Evolutionary conservation across 306 rosid genomes (phyloP).

Genomic region (Castanea crenata): DNA sequence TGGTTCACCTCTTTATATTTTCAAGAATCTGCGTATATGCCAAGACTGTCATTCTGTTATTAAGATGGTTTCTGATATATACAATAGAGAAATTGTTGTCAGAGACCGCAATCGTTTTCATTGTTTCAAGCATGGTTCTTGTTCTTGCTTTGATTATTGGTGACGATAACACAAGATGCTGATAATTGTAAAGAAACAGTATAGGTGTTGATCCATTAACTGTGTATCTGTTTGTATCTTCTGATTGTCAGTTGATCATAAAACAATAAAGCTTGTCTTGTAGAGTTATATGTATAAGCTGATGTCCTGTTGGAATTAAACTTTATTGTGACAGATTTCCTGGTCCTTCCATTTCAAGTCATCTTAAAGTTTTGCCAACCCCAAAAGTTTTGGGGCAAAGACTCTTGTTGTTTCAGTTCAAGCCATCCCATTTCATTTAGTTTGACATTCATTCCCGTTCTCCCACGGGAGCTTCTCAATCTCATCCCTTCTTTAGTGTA

Average conservation of each 20-base stretch:
- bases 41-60: constrained; percentile 74
- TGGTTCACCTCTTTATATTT: constrained; percentile 53
- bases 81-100: constrained; percentile 59
- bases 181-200: background rate
- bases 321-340: background rate
- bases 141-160: constrained; percentile 81
- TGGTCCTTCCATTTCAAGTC: background rate
- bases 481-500: background rate
- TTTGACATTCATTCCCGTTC: background rate
- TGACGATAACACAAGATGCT: constrained; percentile 23
- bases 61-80: constrained; percentile 55
- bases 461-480: no score
- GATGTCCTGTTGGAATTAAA: background rate
- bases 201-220: background rate
- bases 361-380: background rate
- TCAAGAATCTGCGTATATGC: constrained; percentile 72
- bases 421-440: no score
- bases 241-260: background rate
- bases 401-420: no score
- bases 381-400: no score
- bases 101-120: constrained; percentile 74
- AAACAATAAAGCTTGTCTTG: background rate
- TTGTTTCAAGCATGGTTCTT: constrained; percentile 67
- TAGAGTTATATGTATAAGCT: background rate
- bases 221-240: background rate